phyloP scores from a whole-genome alignment of 2,329 filamentous ascomycete genomes.

The Ophiostoma sp. region DNA sequence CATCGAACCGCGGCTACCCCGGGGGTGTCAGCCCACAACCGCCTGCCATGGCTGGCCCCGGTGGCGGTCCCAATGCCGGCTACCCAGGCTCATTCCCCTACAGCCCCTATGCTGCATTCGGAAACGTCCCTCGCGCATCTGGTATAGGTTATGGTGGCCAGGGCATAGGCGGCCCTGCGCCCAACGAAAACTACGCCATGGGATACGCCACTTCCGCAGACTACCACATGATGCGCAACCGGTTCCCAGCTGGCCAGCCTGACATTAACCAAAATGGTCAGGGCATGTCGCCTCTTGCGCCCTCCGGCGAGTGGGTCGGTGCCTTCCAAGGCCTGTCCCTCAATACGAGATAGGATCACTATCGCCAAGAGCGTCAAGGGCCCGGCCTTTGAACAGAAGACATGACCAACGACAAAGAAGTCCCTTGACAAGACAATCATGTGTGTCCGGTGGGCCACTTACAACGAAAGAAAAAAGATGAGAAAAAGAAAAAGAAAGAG shows the following conservation, averaged over 20 bases:
- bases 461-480: background rate
- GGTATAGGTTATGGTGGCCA: conserved; percentile 43
- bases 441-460: background rate
- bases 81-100: conserved; percentile 39
- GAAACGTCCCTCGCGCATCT: conserved; percentile 41
- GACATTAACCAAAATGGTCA: conserved; percentile 40
- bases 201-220: conserved; percentile 45
- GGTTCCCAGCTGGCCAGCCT: conserved; percentile 47
- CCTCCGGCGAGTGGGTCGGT: conserved; percentile 60
- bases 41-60: background rate
- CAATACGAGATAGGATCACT: conserved; percentile 43
- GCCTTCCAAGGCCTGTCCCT: conserved; percentile 72
- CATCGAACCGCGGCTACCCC: conserved; percentile 26
- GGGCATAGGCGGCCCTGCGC: conserved; percentile 40
- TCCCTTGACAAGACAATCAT: background rate
- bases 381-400: background rate
- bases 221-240: conserved; percentile 50
- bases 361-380: background rate
- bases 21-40: conserved; percentile 30
- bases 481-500: background rate
- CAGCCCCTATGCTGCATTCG: conserved; percentile 48
- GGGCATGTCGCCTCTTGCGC: conserved; percentile 44
- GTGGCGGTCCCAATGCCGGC: conserved; percentile 30
- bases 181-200: conserved; percentile 45
- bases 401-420: background rate